Base-by-base conservation (phyloP, 768 basidiomycete species). In the Russula griseocarnosa region DNA sequence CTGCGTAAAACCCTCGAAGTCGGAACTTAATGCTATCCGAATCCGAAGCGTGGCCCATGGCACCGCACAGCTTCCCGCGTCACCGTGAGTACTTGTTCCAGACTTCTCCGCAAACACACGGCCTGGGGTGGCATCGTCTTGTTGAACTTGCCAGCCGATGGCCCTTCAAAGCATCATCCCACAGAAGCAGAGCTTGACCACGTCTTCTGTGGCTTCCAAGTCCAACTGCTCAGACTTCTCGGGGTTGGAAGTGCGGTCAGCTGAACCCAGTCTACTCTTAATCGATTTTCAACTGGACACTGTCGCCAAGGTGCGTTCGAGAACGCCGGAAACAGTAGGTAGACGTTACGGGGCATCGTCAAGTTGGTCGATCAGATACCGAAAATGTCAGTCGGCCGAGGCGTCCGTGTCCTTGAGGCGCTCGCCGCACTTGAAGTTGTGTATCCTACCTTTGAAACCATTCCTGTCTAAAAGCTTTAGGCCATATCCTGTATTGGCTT, bases 41-140 rank as follows among this genome's bases (percentile, higher is more conserved):
- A n/a, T n/a, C n/a, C n/a, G n/a, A n/a, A n/a, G n/a, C n/a, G n/a
- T n/a, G n/a, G n/a, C n/a, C n/a, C n/a, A n/a, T n/a, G n/a, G n/a
- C n/a, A n/a, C n/a, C n/a, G n/a, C n/a, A n/a, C n/a, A n/a, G n/a
- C n/a, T n/a, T n/a, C n/a, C n/a, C n/a, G n/a, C n/a, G n/a, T n/a
- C n/a, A n/a, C n/a, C n/a, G n/a, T n/a, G n/a, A n/a, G n/a, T n/a
- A n/a, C n/a, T n/a, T n/a, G n/a, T n/a, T n/a, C n/a, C n/a, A n/a
- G n/a, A n/a, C n/a, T n/a, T n/a, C n/a, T n/a, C n/a, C n/a, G n/a
- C n/a, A n/a, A n/a, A n/a, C n/a, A n/a, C n/a, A n/a, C n/a, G n/a
- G n/a, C n/a, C n/a, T 95, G 92, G 87, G 96, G 96, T 38, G 87
- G 93, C 26, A 87, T 98, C 58, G 82, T 88, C 61, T 81, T 98